Percentiles rank a stretch among this genome's conserved stretches.
Evolutionary conservation across 192 early-diverging fungal species (phyloP).

Genomic region (Gaertneriomyces semiglobifer): DNA sequence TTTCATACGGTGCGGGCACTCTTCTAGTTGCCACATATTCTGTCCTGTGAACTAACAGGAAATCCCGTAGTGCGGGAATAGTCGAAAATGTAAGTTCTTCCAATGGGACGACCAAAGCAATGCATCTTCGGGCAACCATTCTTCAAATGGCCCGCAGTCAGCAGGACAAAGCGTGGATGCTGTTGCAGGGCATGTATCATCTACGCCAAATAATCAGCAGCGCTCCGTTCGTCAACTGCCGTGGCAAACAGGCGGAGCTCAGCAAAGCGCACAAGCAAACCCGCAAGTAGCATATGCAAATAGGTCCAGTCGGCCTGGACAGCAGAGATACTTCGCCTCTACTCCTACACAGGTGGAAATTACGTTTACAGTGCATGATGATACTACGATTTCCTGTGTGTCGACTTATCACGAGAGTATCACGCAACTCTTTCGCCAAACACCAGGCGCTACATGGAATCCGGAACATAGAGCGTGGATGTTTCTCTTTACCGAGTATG

Average conservation of each 20-base stretch:
- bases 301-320: neutral
- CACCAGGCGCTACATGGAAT: slow-evolving; percentile 8
- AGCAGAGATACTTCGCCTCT: neutral
- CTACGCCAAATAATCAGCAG: neutral
- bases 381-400: neutral
- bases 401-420: neutral
- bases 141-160: neutral
- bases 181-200: neutral
- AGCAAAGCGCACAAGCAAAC: neutral
- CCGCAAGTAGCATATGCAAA: neutral
- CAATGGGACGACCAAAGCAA: slow-evolving; percentile 11
- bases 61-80: neutral
- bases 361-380: slow-evolving; percentile 8
- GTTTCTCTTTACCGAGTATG: neutral
- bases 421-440: neutral
- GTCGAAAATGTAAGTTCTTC: slow-evolving; percentile 19
- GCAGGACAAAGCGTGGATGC: slow-evolving; percentile 2
- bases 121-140: neutral
- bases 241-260: neutral
- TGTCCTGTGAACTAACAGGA: neutral
- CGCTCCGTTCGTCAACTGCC: neutral
- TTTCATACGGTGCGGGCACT: slow-evolving; percentile 14
- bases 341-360: neutral
- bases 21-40: neutral
- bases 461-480: neutral